phyloP scores from a whole-genome alignment of 2,329 filamentous ascomycete genomes.

The Polytolypa hystricis region DNA sequence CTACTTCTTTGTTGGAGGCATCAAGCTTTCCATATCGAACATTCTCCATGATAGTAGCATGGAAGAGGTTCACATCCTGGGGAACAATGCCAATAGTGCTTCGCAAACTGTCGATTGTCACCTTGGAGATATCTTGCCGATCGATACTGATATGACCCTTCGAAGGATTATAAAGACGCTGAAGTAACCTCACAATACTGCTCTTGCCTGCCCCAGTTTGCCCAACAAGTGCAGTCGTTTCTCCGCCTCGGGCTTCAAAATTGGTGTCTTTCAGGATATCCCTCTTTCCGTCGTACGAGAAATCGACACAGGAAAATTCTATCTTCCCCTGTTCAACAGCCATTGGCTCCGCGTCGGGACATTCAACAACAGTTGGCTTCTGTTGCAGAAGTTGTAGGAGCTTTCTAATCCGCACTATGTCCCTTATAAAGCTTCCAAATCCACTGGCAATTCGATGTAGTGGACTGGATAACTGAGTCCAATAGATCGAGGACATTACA shows the following conservation, averaged over 20 bases:
- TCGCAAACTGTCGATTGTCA: conserved; percentile 48
- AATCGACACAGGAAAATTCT: conserved; percentile 39
- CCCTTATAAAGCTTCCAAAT: conserved; percentile 37
- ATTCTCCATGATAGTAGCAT: conserved; percentile 53
- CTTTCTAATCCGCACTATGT: conserved; percentile 53
- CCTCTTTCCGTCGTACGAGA: conserved; percentile 41
- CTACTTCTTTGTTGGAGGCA: conserved; percentile 48
- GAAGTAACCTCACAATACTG: conserved; percentile 43
- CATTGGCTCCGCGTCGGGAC: conserved; percentile 27
- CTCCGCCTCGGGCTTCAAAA: conserved; percentile 43
- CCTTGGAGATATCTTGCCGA: conserved; percentile 45
- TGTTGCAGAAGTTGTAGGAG: conserved; percentile 38
- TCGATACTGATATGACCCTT: conserved; percentile 41
- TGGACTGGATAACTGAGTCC: conserved; percentile 40
- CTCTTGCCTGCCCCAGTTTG: conserved; percentile 47
- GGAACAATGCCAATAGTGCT: conserved; percentile 53
- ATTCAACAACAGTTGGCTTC: conserved; percentile 34
- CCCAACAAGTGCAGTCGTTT: conserved; percentile 41
- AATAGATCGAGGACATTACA: conserved; percentile 54
- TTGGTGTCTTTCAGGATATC: conserved; percentile 34
- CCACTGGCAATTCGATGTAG: conserved; percentile 39
- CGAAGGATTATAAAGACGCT: conserved; percentile 42
- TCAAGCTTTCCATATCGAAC: conserved; percentile 49
- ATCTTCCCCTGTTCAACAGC: conserved; percentile 34
- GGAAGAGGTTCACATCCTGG: conserved; percentile 53